Percentiles rank a stretch among this genome's conserved stretches.
Evolutionary conservation across 352 stramenopile species (phyloP).

Genomic region (Globisporangium orthogonon): DNA sequence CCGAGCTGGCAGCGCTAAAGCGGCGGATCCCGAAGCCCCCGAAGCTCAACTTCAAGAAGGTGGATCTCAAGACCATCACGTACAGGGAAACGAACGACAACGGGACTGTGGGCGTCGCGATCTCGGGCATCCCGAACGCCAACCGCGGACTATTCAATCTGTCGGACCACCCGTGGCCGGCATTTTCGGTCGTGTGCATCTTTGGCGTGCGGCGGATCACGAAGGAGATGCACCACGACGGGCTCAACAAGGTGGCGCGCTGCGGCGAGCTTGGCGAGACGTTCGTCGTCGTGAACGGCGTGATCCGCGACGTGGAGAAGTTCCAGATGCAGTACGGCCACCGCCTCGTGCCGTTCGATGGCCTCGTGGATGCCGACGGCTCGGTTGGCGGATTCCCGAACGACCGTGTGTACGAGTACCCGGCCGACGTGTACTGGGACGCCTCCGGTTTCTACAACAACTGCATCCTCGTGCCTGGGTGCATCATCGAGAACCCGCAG

Average conservation of each 20-base stretch:
- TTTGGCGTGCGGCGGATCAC: conserved; percentile 83
- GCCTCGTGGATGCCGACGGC: conserved; percentile 77
- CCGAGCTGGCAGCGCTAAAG: conserved; percentile 75
- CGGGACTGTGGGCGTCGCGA: conserved; percentile 75
- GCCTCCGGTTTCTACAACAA: conserved; percentile 88
- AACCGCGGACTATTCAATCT: conserved; percentile 82
- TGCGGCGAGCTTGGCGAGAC: conserved; percentile 83
- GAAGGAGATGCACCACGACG: conserved; percentile 84
- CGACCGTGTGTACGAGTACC: conserved; percentile 85
- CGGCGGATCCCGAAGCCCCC: conserved; percentile 76
- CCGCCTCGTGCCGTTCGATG: conserved; percentile 73
- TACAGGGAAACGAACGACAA: conserved; percentile 84
- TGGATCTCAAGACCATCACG: conserved; percentile 81
- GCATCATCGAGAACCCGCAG: conserved; percentile 72
- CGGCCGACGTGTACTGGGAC: conserved; percentile 82
- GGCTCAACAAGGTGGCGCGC: conserved; percentile 80
- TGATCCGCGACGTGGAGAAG: conserved; percentile 82
- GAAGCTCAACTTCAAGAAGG: conserved; percentile 80
- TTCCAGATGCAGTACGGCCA: conserved; percentile 87
- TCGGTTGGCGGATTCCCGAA: conserved; percentile 82
- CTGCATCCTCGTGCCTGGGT: conserved; percentile 84
- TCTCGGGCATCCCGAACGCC: conserved; percentile 78
- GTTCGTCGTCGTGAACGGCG: conserved; percentile 84
- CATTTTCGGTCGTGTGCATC: conserved; percentile 86
- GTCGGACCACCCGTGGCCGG: conserved; percentile 68